phyloP scores from a whole-genome alignment of 163 green algal genomes.

The Scenedesmus sp. region DNA sequence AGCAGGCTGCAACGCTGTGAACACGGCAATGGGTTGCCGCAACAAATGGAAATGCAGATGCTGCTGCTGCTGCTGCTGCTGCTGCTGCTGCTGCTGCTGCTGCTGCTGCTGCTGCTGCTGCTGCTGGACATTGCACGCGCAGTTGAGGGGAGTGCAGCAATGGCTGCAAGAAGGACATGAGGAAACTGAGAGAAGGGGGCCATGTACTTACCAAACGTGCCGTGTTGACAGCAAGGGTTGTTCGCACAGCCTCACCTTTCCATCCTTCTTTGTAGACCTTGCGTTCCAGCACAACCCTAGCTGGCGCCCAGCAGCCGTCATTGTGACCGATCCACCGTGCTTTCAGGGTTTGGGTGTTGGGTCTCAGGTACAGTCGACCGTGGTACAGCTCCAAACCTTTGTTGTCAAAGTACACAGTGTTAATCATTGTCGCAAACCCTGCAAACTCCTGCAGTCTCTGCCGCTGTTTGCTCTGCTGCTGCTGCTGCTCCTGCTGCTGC shows the following conservation, averaged over 20 bases:
- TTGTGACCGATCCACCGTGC: constrained; percentile 49
- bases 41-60: too few relatives aligned
- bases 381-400: constrained; percentile 74
- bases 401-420: constrained; percentile 76
- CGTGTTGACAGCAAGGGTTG: too few relatives aligned
- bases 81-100: too few relatives aligned
- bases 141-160: too few relatives aligned
- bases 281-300: constrained; percentile 40
- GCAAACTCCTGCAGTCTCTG: neutral
- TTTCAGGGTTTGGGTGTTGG: constrained; percentile 62
- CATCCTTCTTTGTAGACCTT: constrained; percentile 56
- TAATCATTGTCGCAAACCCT: constrained; percentile 33
- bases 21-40: too few relatives aligned
- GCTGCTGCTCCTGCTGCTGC: constrained; percentile 16
- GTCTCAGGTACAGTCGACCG: constrained; percentile 71
- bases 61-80: too few relatives aligned
- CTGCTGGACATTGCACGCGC: too few relatives aligned
- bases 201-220: too few relatives aligned
- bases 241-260: constrained; percentile 24
- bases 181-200: too few relatives aligned
- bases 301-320: constrained; percentile 1
- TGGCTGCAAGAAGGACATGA: too few relatives aligned
- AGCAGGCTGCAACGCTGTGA: too few relatives aligned
- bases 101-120: too few relatives aligned
- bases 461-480: neutral